phyloP scores from a whole-genome alignment of 257 asterid species.

The Solanum chilense region DNA sequence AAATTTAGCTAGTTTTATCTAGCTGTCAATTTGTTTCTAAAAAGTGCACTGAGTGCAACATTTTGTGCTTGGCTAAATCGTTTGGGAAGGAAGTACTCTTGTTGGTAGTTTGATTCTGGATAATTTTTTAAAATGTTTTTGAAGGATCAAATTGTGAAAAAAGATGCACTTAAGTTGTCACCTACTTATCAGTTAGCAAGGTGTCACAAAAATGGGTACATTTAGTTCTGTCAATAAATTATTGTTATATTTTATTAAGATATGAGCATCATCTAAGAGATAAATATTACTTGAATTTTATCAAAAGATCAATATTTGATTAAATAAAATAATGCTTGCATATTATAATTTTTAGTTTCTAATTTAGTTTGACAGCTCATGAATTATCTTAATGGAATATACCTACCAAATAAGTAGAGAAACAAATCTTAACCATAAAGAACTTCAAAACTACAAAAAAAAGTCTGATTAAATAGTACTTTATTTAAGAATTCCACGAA shows the following conservation, averaged over 20 bases:
- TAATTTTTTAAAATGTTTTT: neutral
- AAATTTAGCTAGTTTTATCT: neutral
- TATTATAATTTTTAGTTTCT: neutral
- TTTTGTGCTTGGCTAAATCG: neutral
- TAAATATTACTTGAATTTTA: neutral
- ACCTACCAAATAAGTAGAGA: neutral
- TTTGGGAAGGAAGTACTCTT: neutral
- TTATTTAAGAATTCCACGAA: no score
- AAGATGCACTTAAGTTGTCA: neutral
- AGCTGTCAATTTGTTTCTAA: neutral
- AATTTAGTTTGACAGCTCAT: neutral
- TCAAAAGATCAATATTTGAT: neutral
- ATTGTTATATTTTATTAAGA: neutral
- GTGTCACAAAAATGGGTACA: neutral
- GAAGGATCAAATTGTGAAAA: neutral
- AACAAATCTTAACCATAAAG: neutral
- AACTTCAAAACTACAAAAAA: neutral
- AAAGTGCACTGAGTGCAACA: neutral
- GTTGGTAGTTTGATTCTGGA: neutral
- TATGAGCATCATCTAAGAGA: neutral
- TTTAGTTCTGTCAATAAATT: neutral
- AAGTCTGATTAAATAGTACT: neutral
- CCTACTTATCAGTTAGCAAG: neutral
- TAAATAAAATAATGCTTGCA: neutral
- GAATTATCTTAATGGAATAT: neutral